A percentile compares a stretch with the other conserved stretches of the same genome.
These are phyloP conservation scores for Luvunga scandens DNA, from an alignment of 345 rosid genomes.

Conservation along the genomic window DNA sequence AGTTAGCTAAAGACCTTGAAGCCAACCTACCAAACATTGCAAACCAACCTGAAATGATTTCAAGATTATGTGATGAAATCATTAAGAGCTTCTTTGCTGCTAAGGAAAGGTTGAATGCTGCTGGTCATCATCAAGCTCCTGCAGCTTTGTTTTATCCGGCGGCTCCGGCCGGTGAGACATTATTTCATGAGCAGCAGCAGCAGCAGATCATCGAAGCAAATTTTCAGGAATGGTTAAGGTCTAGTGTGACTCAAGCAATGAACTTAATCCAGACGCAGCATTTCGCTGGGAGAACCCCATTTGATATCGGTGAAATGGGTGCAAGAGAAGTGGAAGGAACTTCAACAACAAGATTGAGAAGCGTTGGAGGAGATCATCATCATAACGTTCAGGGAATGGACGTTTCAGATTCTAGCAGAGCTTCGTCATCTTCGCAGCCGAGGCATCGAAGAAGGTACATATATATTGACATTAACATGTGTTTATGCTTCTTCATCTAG, in stretches of 20 bases:
- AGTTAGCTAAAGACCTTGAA: constrained; percentile 50
- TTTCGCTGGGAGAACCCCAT: not conserved
- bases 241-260: constrained; percentile 15
- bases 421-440: constrained; percentile 28
- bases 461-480: not conserved
- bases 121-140: not conserved
- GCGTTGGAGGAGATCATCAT: constrained; percentile 1
- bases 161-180: not conserved
- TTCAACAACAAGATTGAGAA: not conserved
- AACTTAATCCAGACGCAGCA: constrained; percentile 13
- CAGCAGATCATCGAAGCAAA: constrained; percentile 20
- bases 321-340: not conserved
- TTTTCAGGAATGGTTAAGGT: constrained; percentile 35
- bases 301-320: not conserved
- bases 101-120: constrained; percentile 26
- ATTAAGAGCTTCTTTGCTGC: constrained; percentile 26
- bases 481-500: not conserved
- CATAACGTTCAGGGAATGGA: constrained; percentile 4
- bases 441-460: constrained; percentile 44
- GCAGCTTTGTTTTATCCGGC: not conserved
- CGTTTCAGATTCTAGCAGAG: constrained; percentile 13
- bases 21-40: constrained; percentile 29
- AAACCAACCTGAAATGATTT: constrained; percentile 29
- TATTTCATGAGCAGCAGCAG: constrained; percentile 27
- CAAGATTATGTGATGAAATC: constrained; percentile 46